Evolutionary conservation across 805 yeast genomes (phyloP), one percentile per base, ranked within the genome.

Genomic region (Kodamaea leandrae): DNA sequence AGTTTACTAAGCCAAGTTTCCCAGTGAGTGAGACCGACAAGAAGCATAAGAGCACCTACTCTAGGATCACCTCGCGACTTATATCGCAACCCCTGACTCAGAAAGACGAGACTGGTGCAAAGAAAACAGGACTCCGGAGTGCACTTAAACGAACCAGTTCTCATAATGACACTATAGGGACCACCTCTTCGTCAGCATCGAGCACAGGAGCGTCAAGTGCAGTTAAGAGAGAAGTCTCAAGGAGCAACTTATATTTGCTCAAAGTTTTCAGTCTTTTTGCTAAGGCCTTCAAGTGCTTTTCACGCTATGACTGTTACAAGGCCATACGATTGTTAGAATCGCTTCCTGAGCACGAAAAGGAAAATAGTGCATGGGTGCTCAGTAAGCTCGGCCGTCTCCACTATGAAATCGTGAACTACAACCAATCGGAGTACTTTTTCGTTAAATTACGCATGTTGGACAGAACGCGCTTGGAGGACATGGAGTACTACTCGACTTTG

Each of bases 401-500:
- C 61, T 90, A 84, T 61, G 98, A 91, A 58, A 78, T 85, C 48
- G 91, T 86, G 14, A 85, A 88, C 58, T 91, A 91, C 62, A 82
- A 80, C 43, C 84, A 83, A 60, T 76, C 95, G 6, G 85, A 81
- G 46, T 59, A 66, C 32, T 80, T 74, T 50, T 91, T 86, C 55
- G 63, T 64, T 13, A 72, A 71, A 49, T 68, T 93, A 41, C 72
- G 96, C 39, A 67, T 66, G 41, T 44, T 82, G 18, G 96, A 89
- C 62, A 77, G 91, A 30, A 85, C 90, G 8, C 72, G 98, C 42
- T 58, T 83, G 12, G 81, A 79, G 46, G 98, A 89, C 57, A 87
- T 91, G 93, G 98, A 93, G 55, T 80, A 82, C 51, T 89, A 78
- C 56, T 88, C 96, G 0, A 91, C 98, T 0, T 68, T 89, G 20